Evolutionary conservation across 345 rosid genomes (phyloP).

Genomic region (Populus simonii): DNA sequence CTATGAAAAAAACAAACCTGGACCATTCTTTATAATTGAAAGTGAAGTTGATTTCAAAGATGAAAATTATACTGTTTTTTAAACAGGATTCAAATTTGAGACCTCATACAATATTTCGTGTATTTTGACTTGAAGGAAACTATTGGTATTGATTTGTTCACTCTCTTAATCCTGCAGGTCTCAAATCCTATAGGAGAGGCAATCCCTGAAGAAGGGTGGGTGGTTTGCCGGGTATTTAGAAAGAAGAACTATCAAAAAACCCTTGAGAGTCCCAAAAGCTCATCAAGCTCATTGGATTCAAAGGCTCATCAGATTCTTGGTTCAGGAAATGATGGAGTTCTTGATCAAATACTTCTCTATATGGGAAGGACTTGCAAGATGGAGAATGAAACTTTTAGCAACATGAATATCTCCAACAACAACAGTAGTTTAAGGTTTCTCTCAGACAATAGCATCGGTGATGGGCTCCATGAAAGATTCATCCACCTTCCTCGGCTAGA

Average conservation of each 20-base stretch:
- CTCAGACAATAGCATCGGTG: slow-evolving; percentile 21
- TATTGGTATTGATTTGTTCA: background rate
- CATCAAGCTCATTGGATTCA: slow-evolving; percentile 49
- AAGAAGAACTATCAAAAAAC: slow-evolving; percentile 88
- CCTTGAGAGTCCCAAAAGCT: slow-evolving; percentile 63
- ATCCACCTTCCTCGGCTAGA: slow-evolving; percentile 75
- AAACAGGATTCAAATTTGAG: background rate
- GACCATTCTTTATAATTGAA: background rate
- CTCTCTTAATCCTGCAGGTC: slow-evolving; percentile 26
- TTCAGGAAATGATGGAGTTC: slow-evolving; percentile 37
- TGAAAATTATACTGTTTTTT: background rate
- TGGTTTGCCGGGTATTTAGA: slow-evolving; percentile 86
- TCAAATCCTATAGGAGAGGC: slow-evolving; percentile 47
- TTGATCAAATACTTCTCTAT: slow-evolving; percentile 65
- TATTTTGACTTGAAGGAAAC: background rate
- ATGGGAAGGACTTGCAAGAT: slow-evolving; percentile 68
- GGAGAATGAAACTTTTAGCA: slow-evolving; percentile 38
- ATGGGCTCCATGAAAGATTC: slow-evolving; percentile 42
- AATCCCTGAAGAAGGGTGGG: slow-evolving; percentile 88
- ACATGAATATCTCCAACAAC: slow-evolving; percentile 13
- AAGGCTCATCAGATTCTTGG: slow-evolving; percentile 33
- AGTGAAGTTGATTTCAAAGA: background rate
- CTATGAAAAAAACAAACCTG: background rate
- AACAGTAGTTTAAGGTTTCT: slow-evolving; percentile 20
- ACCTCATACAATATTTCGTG: background rate